phyloP scores from a whole-genome alignment of 768 basidiomycete genomes.

The Russula dissimulans region DNA sequence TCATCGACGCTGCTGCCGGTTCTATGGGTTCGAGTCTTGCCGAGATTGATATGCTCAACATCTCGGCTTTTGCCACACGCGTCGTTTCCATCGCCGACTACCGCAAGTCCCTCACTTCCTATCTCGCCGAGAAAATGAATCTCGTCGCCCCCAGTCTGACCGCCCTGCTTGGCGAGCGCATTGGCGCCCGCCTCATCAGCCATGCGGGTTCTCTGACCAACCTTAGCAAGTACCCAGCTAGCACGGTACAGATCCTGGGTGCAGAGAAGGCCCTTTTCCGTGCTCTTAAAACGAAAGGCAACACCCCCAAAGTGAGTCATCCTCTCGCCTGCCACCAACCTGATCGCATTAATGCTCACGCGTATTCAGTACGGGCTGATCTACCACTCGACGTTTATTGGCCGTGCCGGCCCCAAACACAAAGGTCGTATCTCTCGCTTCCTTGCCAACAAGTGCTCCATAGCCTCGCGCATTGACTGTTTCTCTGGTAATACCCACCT shows the following conservation, averaged over 20 bases:
- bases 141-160: slow-evolving; percentile 90
- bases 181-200: slow-evolving; percentile 86
- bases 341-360: not conserved
- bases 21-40: slow-evolving; percentile 91
- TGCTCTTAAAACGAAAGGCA: slow-evolving; percentile 96
- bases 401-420: slow-evolving; percentile 86
- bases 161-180: slow-evolving; percentile 83
- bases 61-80: slow-evolving; percentile 80
- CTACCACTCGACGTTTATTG: slow-evolving; percentile 95
- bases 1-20: slow-evolving; percentile 87
- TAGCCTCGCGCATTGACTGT: slow-evolving; percentile 94
- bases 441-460: slow-evolving; percentile 97
- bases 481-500: slow-evolving; percentile 50
- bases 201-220: slow-evolving; percentile 97
- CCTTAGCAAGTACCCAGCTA: slow-evolving; percentile 95
- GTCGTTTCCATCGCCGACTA: slow-evolving; percentile 91
- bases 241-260: slow-evolving; percentile 95
- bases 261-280: slow-evolving; percentile 98
- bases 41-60: slow-evolving; percentile 94
- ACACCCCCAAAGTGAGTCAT: slow-evolving; percentile 77
- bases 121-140: slow-evolving; percentile 96
- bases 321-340: not conserved
- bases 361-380: slow-evolving; percentile 80
- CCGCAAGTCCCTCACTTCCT: slow-evolving; percentile 79
- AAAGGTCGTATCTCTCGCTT: slow-evolving; percentile 99